Conservation (phyloP, 345 rosid genomes). For the Dipteronia dyeriana region DNA sequence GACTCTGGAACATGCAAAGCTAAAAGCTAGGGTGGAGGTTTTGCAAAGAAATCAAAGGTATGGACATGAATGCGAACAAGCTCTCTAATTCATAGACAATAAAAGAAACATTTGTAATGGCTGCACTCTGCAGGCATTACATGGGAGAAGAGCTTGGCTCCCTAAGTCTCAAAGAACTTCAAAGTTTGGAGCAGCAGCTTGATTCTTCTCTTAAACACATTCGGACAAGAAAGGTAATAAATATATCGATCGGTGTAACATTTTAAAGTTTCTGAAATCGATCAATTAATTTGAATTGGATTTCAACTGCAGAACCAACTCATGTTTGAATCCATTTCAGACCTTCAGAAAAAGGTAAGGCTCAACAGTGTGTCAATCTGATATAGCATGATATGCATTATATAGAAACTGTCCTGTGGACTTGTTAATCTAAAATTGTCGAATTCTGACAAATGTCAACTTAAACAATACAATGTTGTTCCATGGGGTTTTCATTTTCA, state of each 20-base stretch:
- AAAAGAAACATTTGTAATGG: background rate
- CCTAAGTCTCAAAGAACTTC: constrained; percentile 73
- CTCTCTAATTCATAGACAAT: background rate
- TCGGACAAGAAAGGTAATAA: constrained; percentile 65
- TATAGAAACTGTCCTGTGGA: too few species aligned
- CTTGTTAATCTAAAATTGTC: background rate
- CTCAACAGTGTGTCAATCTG: background rate
- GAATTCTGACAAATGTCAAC: background rate
- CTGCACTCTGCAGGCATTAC: constrained; percentile 76
- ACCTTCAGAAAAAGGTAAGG: constrained; percentile 83
- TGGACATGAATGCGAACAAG: background rate
- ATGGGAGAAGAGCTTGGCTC: constrained; percentile 86
- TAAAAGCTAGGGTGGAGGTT: constrained; percentile 86
- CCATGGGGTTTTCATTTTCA: constrained; percentile 17
- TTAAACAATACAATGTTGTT: background rate
- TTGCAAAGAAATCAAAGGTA: constrained; percentile 83
- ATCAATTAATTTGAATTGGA: background rate
- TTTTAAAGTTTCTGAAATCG: background rate
- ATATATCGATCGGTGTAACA: background rate
- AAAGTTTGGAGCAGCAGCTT: constrained; percentile 81
- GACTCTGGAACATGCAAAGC: constrained; percentile 85
- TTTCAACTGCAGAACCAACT: constrained; percentile 60
- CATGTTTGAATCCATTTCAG: constrained; percentile 77
- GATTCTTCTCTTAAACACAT: constrained; percentile 72
- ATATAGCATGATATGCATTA: too few species aligned